These are phyloP conservation scores for Camelina neglecta DNA, from an alignment of 345 rosid genomes.

Conservation along the genomic window DNA sequence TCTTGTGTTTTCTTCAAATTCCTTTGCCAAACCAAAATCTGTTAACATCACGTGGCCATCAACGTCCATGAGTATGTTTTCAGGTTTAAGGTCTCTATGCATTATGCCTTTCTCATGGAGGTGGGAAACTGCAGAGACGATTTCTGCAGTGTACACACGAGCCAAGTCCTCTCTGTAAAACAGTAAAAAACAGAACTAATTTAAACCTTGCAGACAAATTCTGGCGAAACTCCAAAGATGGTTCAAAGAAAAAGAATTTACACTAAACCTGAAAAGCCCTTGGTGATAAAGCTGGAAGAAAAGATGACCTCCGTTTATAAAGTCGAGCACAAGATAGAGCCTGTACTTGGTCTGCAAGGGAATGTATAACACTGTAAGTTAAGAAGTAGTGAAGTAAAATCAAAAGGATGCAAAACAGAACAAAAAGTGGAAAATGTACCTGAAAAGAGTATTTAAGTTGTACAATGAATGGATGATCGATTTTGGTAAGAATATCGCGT, in stretches of 20 bases:
- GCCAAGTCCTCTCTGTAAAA: conserved; percentile 85
- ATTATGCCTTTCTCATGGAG: conserved; percentile 95
- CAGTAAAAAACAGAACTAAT: conserved; percentile 46
- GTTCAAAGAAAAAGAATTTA: not conserved
- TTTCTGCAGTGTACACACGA: conserved; percentile 89
- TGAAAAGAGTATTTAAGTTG: conserved; percentile 91
- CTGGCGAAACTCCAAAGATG: not conserved
- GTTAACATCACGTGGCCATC: conserved; percentile 96
- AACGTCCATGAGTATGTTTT: conserved; percentile 80
- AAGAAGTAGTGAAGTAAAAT: not conserved
- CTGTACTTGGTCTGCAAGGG: conserved; percentile 83
- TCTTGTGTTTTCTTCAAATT: conserved; percentile 80
- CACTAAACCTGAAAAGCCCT: conserved; percentile 84
- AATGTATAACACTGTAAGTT: not conserved
- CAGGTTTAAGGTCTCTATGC: conserved; percentile 99
- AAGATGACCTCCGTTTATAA: conserved; percentile 94
- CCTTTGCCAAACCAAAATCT: conserved; percentile 91
- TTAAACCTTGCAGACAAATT: conserved; percentile 17
- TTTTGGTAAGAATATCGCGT: conserved; percentile 81
- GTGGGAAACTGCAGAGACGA: conserved; percentile 86
- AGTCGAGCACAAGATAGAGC: conserved; percentile 86
- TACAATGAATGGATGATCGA: conserved; percentile 92
- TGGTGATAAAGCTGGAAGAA: conserved; percentile 96
- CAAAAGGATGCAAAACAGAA: not conserved
- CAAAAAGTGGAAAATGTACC: conserved; percentile 45